phyloP scores from a whole-genome alignment of 257 asterid genomes.

The Solanum medicagineum region DNA sequence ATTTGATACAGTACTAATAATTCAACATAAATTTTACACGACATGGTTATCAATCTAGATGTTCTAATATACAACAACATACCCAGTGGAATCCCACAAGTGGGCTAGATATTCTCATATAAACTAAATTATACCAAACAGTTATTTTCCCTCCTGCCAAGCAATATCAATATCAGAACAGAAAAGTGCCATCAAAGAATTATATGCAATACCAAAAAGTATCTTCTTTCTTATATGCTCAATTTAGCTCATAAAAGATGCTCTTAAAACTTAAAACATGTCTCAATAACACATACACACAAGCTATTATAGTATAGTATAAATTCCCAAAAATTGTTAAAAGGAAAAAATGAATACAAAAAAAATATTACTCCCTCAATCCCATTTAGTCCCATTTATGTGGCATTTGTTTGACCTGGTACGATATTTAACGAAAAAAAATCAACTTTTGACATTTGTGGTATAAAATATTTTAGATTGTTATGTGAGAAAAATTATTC shows the following conservation, averaged over 20 bases:
- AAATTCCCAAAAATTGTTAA: background rate
- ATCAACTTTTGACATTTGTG: too few species aligned
- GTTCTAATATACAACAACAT: background rate
- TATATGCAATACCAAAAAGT: background rate
- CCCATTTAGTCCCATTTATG: too few species aligned
- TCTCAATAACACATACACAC: background rate
- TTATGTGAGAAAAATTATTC: too few species aligned
- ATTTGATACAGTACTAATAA: background rate
- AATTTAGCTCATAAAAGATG: background rate
- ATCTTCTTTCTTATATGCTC: background rate
- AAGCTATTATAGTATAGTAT: background rate
- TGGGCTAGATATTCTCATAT: background rate
- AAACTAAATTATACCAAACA: background rate
- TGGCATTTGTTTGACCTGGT: too few species aligned
- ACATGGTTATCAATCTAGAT: background rate
- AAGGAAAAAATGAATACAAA: background rate
- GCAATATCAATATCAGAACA: background rate
- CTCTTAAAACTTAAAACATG: background rate
- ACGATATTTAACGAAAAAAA: too few species aligned
- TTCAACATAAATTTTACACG: background rate
- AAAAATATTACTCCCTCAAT: too few species aligned
- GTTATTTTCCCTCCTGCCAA: background rate
- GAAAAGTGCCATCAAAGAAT: background rate
- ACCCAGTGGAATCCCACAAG: too few species aligned
- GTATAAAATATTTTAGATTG: too few species aligned